Percentiles rank a stretch among this genome's conserved stretches.
phyloP scores from a whole-genome alignment of 2,329 filamentous ascomycete genomes.

The Colletotrichum gloeosporioides region DNA sequence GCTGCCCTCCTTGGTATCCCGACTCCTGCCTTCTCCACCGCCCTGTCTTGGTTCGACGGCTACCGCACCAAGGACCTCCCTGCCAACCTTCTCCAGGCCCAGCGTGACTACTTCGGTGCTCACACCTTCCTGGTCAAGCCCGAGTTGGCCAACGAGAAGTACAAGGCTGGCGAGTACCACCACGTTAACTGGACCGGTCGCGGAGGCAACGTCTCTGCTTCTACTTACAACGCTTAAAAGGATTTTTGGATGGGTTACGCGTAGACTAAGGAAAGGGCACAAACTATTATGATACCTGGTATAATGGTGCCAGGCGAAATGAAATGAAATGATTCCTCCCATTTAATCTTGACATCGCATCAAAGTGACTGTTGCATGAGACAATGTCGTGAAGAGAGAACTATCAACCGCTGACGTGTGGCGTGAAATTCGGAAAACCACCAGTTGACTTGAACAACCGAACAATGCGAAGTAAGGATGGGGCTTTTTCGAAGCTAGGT shows the following conservation, averaged over 20 bases:
- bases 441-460: background rate
- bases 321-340: conserved; percentile 20
- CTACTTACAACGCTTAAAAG: conserved; percentile 92
- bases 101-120: conserved; percentile 99
- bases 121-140: conserved; percentile 92
- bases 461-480: rapidly evolving
- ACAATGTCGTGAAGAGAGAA: rapidly evolving
- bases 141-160: conserved; percentile 77
- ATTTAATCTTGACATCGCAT: background rate
- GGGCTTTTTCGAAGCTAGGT: background rate
- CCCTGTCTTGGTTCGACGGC: conserved; percentile 97
- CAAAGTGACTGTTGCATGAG: rapidly evolving
- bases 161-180: conserved; percentile 84
- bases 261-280: conserved; percentile 19
- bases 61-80: conserved; percentile 97
- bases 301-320: conserved; percentile 18
- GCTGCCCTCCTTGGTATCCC: conserved; percentile 93
- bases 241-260: conserved; percentile 7
- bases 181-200: conserved; percentile 99
- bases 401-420: background rate
- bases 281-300: conserved; percentile 15
- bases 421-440: background rate
- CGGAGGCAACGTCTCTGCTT: conserved; percentile 95
- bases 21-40: conserved; percentile 94
- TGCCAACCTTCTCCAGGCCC: conserved; percentile 97